phyloP scores from a whole-genome alignment of 176 grass and related monocot species.

The Puccinellia tenuiflora region DNA sequence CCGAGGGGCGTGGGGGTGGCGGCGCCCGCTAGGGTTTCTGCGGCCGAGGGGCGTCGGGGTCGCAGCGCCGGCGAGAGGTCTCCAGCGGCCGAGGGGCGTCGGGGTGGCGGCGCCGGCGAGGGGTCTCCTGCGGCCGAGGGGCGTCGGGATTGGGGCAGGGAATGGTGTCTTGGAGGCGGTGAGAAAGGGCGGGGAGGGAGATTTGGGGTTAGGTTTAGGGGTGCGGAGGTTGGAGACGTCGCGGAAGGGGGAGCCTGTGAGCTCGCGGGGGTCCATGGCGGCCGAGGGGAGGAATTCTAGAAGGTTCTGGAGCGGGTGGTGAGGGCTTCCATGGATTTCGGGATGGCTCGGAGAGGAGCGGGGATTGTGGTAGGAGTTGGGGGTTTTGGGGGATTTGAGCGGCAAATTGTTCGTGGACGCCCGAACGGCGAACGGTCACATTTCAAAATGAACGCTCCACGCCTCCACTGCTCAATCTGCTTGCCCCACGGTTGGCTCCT shows the following conservation, averaged over 20 bases:
- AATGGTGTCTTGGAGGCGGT: conserved; percentile 32
- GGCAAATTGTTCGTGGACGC: not conserved
- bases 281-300: not conserved
- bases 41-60: too few relatives aligned
- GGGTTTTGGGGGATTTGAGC: conserved; percentile 6
- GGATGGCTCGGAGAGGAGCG: not conserved
- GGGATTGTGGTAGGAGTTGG: not conserved
- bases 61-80: not conserved
- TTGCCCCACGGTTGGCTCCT: too few relatives aligned
- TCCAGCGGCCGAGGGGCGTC: not conserved
- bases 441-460: conserved; percentile 37
- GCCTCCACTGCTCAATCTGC: not conserved
- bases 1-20: not conserved
- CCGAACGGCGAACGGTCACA: conserved; percentile 35
- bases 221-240: conserved; percentile 60
- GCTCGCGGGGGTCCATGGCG: conserved; percentile 33
- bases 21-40: too few relatives aligned
- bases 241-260: conserved; percentile 18
- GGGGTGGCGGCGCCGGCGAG: not conserved
- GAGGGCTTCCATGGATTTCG: not conserved
- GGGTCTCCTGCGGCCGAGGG: not conserved
- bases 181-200: conserved; percentile 29
- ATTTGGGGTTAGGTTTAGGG: conserved; percentile 32
- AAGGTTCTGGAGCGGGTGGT: not conserved
- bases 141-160: not conserved